Conservation (phyloP, 331 rosid genomes). For the Phaseolus coccineus region DNA sequence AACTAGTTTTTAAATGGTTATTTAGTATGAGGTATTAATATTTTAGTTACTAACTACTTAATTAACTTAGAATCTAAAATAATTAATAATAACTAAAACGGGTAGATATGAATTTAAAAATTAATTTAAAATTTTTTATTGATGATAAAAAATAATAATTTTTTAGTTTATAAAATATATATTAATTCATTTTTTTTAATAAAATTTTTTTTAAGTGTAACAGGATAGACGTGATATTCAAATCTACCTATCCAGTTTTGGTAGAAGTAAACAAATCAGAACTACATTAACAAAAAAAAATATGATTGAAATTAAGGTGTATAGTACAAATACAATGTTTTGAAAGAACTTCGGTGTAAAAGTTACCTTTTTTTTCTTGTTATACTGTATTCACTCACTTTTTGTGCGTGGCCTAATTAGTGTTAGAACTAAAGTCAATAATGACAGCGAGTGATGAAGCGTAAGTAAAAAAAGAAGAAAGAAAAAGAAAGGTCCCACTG, state of each 20-base stretch:
- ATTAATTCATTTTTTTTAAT: too few relatives aligned
- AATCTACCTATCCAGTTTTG: background rate
- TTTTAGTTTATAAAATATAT: too few relatives aligned
- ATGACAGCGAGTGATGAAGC: conserved; percentile 29
- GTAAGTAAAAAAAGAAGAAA: conserved; percentile 12
- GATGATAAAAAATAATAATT: too few relatives aligned
- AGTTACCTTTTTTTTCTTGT: conserved; percentile 35
- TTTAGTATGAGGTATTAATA: too few relatives aligned
- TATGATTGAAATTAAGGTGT: conserved; percentile 24
- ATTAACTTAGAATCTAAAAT: too few relatives aligned
- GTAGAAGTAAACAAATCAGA: background rate
- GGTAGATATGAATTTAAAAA: too few relatives aligned
- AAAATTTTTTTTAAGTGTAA: too few relatives aligned
- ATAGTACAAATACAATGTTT: conserved; percentile 40
- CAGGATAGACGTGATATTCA: background rate
- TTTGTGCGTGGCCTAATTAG: background rate
- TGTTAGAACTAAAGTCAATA: conserved; percentile 35
- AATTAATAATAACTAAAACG: too few relatives aligned
- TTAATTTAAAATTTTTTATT: too few relatives aligned
- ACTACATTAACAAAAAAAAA: background rate
- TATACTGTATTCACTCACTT: conserved; percentile 38
- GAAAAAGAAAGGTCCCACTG: conserved; percentile 15
- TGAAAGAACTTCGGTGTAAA: conserved; percentile 1
- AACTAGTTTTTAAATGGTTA: too few relatives aligned
- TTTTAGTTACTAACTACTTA: too few relatives aligned